Base-by-base conservation (phyloP, 2,329 filamentous ascomycete genomes). In the Davidsoniella virescens region DNA sequence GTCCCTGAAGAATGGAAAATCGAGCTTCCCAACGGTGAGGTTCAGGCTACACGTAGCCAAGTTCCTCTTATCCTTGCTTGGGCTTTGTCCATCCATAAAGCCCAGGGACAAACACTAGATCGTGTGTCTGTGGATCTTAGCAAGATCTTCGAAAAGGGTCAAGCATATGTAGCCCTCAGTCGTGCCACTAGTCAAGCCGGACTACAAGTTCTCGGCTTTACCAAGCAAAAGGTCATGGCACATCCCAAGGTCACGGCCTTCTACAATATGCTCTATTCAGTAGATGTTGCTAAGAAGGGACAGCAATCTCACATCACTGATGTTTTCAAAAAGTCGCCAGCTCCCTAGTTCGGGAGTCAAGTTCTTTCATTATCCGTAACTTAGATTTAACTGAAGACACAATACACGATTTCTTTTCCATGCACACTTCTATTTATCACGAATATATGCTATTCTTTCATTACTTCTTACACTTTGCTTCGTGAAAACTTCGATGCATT, bases 41-140 rank as follows among this genome's bases (percentile, higher is more conserved):
- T 96, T 1, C 87, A 94, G 63, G 92, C 92, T 1, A 85, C 86
- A 54, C 83, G 92, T 38, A 75, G 74, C 43, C 85, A 90, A 58
- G 65, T 90, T 2, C 92, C 92, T 0, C 72, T 98, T 47, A 96
- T 98, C 55, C 72, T 98, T 26, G 92, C 92, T 0, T 98, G 92
- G 92, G 92, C 92, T 2, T 68, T 98, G 17, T 94, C 87, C 1
- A 98, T 98, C 53, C 92, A 98, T 70, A 98, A 98, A 66, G 92
- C 92, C 1, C 90, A 96, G 62, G 90, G 90, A 1, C 90, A 96
- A 63, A 96, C 90, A 1, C 69, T 95, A 23, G 87, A 94, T 60
- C 75, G 90, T 47, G 92, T 98, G 53, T 94, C 94, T 61, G 92
- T 98, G 23, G 87, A 98, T 61, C 71, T 98, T 0, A 84, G 87